Conservation (phyloP, 306 rosid species). For the Clitoria ternatea region DNA sequence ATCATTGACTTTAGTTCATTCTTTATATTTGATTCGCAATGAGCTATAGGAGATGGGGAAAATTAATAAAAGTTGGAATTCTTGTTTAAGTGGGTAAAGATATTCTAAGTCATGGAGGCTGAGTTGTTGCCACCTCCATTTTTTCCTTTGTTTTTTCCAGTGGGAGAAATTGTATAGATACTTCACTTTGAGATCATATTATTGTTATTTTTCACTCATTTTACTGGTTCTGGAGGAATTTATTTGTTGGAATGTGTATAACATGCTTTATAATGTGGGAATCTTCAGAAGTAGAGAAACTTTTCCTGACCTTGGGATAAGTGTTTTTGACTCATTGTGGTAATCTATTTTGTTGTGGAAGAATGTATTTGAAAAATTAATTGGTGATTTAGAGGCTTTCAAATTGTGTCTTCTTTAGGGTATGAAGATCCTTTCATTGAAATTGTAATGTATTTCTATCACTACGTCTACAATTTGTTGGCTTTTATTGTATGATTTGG, state of each 20-base stretch:
- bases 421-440: too few species aligned
- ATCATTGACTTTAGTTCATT: neutral
- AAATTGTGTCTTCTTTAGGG: too few species aligned
- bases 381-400: conserved; percentile 7
- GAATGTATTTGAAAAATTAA: conserved; percentile 13
- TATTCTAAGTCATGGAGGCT: neutral
- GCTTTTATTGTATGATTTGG: too few species aligned
- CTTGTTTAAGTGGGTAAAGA: neutral
- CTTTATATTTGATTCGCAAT: neutral
- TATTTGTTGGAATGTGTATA: neutral
- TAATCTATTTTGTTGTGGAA: conserved; percentile 13
- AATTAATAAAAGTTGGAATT: neutral
- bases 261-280: neutral
- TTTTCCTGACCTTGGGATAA: neutral
- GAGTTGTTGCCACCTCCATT: neutral
- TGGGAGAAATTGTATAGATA: neutral
- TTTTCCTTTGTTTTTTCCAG: neutral
- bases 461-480: too few species aligned
- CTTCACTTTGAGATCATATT: neutral
- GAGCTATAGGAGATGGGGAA: neutral
- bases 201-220: neutral
- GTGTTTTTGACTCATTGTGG: neutral
- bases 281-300: neutral
- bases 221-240: neutral
- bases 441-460: too few species aligned